Base-by-base conservation (phyloP, 2,329 filamentous ascomycete genomes). In the Thielaviopsis euricoi region DNA sequence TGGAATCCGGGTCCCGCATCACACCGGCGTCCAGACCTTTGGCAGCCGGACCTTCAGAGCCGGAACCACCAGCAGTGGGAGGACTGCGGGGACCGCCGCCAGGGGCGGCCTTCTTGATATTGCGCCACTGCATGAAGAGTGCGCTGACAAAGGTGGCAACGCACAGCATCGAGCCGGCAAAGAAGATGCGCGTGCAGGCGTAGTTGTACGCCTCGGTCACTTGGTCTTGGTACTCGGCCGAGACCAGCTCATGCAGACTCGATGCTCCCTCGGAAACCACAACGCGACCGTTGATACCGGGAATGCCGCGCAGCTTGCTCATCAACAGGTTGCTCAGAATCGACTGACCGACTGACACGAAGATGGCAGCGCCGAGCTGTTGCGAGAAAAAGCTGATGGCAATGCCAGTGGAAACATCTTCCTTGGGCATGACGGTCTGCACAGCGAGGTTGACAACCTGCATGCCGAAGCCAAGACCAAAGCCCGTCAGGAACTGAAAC, bases 141-240 rank as follows among this genome's bases (percentile, higher is more conserved):
- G 79, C 75, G 7, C 77, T 80, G 10, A 83, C n/a, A 6, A 86
- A 71, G 12, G 78, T 77, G 1, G 78, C 65, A 6, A 75, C 68
- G 0, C 76, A 73, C 61, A 85, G 69, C 0, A 77, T 83, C 55
- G 83, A 71, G 3, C 75, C 75, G 1, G 82, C 78, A 59, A 85
- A 76, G 65, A 85, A 88, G 3, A 82, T 80, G 59, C 78, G 71
- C 0, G 76, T 80, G 43, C 85, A 71, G 0, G 82, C 78, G 50
- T 73, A 69, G 66, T 87, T 87, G 70, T 88, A 89, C 0, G 82
- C 83, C 0, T 71, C 62, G 1, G 82, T 71, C 9, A 89, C 82
- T 0, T 71, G 69, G 1, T 67, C 64, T 4, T 83, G 66, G 59
- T 74, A 77, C 60, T 79, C 63, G 0, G 68, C 62, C 0, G 76